These are phyloP conservation scores for Pseudogymnoascus sp. DNA, from an alignment of 2,329 filamentous ascomycete species.

Conservation along the genomic window DNA sequence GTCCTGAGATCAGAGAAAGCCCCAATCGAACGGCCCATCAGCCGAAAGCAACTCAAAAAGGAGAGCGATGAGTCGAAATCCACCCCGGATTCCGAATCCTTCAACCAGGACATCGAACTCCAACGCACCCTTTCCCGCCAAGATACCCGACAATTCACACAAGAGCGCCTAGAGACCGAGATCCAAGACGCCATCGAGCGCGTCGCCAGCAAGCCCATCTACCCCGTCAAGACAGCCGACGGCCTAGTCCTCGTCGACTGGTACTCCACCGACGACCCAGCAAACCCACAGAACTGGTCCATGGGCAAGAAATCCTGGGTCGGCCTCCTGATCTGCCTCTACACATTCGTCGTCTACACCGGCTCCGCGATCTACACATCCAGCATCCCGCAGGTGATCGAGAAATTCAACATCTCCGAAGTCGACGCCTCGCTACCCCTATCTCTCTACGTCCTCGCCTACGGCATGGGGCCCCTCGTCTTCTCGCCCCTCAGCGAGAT, in stretches of 20 bases:
- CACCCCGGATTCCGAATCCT: constrained; percentile 19
- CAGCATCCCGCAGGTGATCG: constrained; percentile 42
- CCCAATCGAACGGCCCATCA: constrained; percentile 3
- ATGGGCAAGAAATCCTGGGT: constrained; percentile 38
- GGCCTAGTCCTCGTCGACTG: constrained; percentile 48
- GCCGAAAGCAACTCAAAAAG: constrained; percentile 7
- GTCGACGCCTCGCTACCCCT: constrained; percentile 51
- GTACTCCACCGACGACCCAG: constrained; percentile 50
- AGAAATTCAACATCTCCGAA: constrained; percentile 46
- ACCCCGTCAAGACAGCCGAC: constrained; percentile 43
- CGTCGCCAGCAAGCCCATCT: constrained; percentile 38
- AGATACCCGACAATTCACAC: constrained; percentile 30
- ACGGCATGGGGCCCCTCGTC: constrained; percentile 57
- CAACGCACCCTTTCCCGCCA: constrained; percentile 22
- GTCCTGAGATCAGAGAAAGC: constrained; percentile 22
- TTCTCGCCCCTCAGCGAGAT: constrained; percentile 64
- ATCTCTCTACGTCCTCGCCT: constrained; percentile 57
- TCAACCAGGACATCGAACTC: constrained; percentile 18
- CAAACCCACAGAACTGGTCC: constrained; percentile 52
- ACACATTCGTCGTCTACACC: constrained; percentile 55
- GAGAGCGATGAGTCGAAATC: constrained; percentile 18
- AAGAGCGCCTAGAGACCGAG: constrained; percentile 36
- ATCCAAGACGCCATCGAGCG: constrained; percentile 34
- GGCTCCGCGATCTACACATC: constrained; percentile 45
- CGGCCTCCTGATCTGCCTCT: constrained; percentile 44